Conservation (phyloP, 2,329 filamentous ascomycete genomes). For the Alternaria rosae region DNA sequence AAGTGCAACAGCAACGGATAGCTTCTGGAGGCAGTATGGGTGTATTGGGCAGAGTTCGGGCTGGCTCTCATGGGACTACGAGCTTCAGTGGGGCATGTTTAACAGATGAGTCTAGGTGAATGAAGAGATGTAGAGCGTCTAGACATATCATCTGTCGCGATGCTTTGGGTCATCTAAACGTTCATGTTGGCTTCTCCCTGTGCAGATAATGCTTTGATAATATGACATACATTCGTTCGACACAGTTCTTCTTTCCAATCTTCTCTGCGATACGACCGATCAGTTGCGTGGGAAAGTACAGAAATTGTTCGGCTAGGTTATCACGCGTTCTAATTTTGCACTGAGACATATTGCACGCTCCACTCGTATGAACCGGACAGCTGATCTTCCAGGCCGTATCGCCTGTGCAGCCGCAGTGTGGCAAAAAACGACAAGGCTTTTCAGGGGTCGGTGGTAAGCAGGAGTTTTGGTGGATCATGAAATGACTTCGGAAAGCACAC, state of each 20-base stretch:
- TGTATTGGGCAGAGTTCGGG: neutral
- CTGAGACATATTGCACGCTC: neutral
- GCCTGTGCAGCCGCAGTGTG: neutral
- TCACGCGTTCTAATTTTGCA: neutral
- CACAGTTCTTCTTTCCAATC: accelerated
- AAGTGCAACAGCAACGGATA: neutral
- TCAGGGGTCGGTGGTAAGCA: neutral
- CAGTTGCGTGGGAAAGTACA: accelerated
- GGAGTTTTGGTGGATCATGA: neutral
- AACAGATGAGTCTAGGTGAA: neutral
- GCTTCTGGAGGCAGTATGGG: neutral
- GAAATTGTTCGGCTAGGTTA: accelerated
- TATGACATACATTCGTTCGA: neutral
- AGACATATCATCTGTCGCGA: neutral
- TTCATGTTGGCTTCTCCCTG: neutral
- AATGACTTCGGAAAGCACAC: neutral
- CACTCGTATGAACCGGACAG: neutral
- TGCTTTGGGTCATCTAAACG: accelerated
- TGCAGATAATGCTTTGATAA: neutral
- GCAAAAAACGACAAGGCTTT: neutral
- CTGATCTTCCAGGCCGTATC: neutral
- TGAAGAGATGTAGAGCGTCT: neutral
- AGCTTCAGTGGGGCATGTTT: no score
- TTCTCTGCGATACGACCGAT: neutral
- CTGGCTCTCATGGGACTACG: no score